Evolutionary conservation across 768 basidiomycete genomes (phyloP).

Genomic region (Mrakia gelida): DNA sequence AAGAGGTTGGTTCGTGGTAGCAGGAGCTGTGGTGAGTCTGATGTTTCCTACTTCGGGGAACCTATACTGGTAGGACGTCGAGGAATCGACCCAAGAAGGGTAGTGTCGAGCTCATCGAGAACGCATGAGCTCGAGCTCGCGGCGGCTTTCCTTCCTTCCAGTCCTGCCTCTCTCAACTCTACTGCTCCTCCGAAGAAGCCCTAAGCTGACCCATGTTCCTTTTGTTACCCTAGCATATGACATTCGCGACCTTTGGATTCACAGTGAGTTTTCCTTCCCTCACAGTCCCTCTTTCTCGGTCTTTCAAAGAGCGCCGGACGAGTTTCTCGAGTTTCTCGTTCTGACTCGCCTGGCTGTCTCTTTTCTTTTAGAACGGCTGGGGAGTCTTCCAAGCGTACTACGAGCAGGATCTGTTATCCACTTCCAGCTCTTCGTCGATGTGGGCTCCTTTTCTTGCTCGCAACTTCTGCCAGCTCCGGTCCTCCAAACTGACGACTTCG

Average conservation of each 20-base stretch:
- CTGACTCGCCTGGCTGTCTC: not conserved
- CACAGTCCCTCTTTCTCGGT: not conserved
- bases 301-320: not conserved
- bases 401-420: not conserved
- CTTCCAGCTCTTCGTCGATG: not conserved
- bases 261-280: not conserved
- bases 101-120: not conserved
- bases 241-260: constrained; percentile 10
- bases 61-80: not conserved
- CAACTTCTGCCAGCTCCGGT: not conserved
- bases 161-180: not conserved
- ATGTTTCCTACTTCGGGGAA: not conserved
- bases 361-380: not conserved
- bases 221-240: not conserved
- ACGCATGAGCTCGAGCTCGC: not conserved
- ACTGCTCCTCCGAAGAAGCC: not conserved
- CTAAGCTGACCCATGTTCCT: not conserved
- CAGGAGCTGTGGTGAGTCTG: constrained; percentile 4
- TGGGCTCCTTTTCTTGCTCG: not conserved
- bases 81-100: no score
- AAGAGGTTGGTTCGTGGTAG: constrained; percentile 1
- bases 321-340: not conserved
- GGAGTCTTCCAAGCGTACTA: constrained; percentile 15
- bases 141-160: not conserved
- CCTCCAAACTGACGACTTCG: not conserved